phyloP scores from a whole-genome alignment of 805 yeast species.

The Blastobotrys chiropterorum region DNA sequence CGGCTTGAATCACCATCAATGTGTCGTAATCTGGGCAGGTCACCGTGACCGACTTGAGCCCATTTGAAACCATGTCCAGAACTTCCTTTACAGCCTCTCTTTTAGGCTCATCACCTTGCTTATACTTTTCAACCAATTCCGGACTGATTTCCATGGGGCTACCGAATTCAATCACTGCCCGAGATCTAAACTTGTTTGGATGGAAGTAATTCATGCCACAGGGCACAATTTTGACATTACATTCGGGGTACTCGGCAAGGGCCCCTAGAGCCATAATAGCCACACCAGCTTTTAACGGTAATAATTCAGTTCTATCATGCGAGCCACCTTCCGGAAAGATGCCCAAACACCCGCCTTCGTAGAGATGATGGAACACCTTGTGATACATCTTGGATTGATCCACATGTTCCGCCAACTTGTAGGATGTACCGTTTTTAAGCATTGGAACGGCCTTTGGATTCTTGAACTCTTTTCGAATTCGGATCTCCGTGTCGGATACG shows the following conservation, averaged over 20 bases:
- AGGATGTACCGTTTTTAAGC: constrained; percentile 50
- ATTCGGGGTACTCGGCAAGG: constrained; percentile 66
- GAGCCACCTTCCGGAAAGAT: constrained; percentile 99
- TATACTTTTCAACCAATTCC: constrained; percentile 59
- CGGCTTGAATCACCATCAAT: constrained; percentile 82
- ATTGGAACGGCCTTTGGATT: constrained; percentile 40
- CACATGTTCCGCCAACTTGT: constrained; percentile 71
- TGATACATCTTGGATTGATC: constrained; percentile 82
- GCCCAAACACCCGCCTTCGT: constrained; percentile 77
- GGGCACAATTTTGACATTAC: constrained; percentile 83
- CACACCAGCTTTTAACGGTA: constrained; percentile 95
- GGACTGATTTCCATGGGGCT: constrained; percentile 65
- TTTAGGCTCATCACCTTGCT: constrained; percentile 53
- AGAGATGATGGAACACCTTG: constrained; percentile 75
- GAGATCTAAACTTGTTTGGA: constrained; percentile 88
- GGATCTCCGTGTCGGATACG: constrained; percentile 63
- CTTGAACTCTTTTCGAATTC: constrained; percentile 64
- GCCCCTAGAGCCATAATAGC: constrained; percentile 98
- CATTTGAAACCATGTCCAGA: constrained; percentile 62
- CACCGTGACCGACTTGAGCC: constrained; percentile 79
- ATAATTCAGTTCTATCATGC: constrained; percentile 85
- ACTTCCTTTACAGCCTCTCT: constrained; percentile 69
- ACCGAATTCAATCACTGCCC: constrained; percentile 95
- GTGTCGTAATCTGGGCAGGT: constrained; percentile 87
- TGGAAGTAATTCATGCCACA: constrained; percentile 98